Evolutionary conservation across 2,329 filamentous ascomycete genomes (phyloP), one percentile per base, ranked within the genome.

Genomic region (Aureobasidium musti): DNA sequence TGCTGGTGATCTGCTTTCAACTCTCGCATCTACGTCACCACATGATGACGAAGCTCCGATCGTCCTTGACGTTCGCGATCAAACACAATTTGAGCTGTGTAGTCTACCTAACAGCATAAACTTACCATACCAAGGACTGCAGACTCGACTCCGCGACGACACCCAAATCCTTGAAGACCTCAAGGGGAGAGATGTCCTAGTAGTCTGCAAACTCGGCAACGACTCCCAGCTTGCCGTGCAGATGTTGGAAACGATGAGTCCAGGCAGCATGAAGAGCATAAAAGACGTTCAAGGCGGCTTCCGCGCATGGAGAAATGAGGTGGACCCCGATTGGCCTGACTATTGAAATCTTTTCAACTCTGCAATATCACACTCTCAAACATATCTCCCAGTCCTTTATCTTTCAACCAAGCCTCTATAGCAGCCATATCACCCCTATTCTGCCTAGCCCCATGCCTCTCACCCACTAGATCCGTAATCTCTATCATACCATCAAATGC

Each of bases 11-110:
- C 67, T 75, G 8, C 71, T 73, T 6, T 53, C 61, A 4, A 33
- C 37, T 28, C 49, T 64, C 6, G 21, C 41, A 2, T n/a, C 61
- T 11, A 11, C 37, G n/a, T 53, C 30, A 7, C 59, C 45, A n/a
- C 43, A 52, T 35, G 45, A 63, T 10, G 45, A 63, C 35, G 72
- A 69, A 3, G 65, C 45, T 43, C 68, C 66, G 67, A 71, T 73
- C 2, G 86, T 89, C 63, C 74, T 91, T 0, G 95, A 98, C 70
- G 92, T 96, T 1, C 84, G 95, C 2, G 92, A 96, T 71, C 87
- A 87, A 72, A 90, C 92, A 33, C 91, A 97, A 68, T 97, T 91
- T 70, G 89, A 90, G 19, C 87, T 98, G 52, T 92, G 89, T 69
- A 87, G 83, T 68, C 82, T 99, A 8, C 81, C 87, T 0, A 90